These are phyloP conservation scores for Coleophoma eucalyptorum DNA, from an alignment of 2,329 filamentous ascomycete genomes.

Conservation along the genomic window DNA sequence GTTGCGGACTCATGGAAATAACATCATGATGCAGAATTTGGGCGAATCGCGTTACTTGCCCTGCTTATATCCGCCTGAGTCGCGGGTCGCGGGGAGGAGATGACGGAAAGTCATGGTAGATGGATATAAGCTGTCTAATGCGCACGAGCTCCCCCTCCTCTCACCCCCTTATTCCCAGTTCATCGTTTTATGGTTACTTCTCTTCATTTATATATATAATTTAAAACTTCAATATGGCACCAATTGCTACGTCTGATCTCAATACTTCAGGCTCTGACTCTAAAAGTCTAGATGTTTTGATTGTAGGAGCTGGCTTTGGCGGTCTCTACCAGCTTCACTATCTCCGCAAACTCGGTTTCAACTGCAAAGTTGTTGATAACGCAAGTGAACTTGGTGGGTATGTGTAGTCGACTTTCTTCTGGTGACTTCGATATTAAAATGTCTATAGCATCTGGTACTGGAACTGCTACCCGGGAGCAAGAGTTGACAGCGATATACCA, in stretches of 20 bases:
- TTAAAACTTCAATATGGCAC: background rate
- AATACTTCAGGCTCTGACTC: background rate
- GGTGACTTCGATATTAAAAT: background rate
- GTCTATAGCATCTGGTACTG: slow-evolving; percentile 11
- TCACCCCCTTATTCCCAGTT: background rate
- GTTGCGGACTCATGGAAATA: background rate
- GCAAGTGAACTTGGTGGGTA: slow-evolving; percentile 37
- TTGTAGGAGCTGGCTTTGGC: slow-evolving; percentile 36
- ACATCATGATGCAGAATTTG: background rate
- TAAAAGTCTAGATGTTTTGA: slow-evolving; percentile 29
- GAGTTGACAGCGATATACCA: slow-evolving; percentile 42
- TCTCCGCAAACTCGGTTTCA: slow-evolving; percentile 29
- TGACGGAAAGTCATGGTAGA: background rate
- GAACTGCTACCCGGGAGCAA: slow-evolving; percentile 40
- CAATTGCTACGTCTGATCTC: background rate
- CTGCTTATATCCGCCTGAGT: background rate
- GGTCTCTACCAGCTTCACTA: slow-evolving; percentile 32
- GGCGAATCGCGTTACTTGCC: background rate
- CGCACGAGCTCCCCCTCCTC: background rate
- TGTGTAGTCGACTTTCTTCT: background rate
- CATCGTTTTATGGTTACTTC: background rate
- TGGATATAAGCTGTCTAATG: background rate
- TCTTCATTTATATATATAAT: background rate
- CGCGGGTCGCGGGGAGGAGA: background rate
- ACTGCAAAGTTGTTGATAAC: slow-evolving; percentile 33